Evolutionary conservation across 2,329 filamentous ascomycete species (phyloP), one percentile per base, ranked within the genome.

Genomic region (Incumbomyces lentus): DNA sequence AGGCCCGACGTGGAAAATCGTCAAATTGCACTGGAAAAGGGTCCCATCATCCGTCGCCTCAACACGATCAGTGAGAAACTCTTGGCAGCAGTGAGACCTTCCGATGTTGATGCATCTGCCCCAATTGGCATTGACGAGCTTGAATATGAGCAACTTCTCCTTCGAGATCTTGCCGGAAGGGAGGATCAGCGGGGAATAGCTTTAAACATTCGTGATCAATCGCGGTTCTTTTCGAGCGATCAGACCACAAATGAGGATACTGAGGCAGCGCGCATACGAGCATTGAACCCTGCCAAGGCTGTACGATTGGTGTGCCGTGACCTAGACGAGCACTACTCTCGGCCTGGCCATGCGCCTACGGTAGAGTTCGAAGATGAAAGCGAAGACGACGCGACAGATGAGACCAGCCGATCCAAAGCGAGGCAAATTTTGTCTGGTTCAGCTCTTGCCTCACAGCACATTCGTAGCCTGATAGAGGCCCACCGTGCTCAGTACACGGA

Each of bases 11-110:
- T 84, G 31, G 92, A 93, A 54, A 95, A 96, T 87, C 78, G 86
- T 30, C 87, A 88, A 1, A 74, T 73, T 2, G 74, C 80, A 10
- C 69, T 77, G 39, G 78, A 82, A 38, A 90, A 92, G 60, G 82
- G 92, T 2, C 89, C 88, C 10, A 93, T 96, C 51, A 82, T 96
- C 53, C 81, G 84, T 51, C 88, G 86, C 0, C 70, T 98, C 47
- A 98, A 98, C 62, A 86, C 77, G 50, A 75, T 96, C 47, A 95
- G 87, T 58, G 87, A 92, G 64, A 95, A 93, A 66, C 84, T 98
- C 62, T 83, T 98, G 75, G 84, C 84, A 40, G 84, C 89, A 53
- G 86, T 95, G 10, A 79, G 84, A 2, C 84, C 88, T 1, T 79
- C 82, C 4, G 88, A 95, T 61, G 68, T 72, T n/a, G 77, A 82